These are phyloP conservation scores for Chrysopogon serrulatus DNA, from an alignment of 176 grass and related monocot genomes.

Conservation along the genomic window DNA sequence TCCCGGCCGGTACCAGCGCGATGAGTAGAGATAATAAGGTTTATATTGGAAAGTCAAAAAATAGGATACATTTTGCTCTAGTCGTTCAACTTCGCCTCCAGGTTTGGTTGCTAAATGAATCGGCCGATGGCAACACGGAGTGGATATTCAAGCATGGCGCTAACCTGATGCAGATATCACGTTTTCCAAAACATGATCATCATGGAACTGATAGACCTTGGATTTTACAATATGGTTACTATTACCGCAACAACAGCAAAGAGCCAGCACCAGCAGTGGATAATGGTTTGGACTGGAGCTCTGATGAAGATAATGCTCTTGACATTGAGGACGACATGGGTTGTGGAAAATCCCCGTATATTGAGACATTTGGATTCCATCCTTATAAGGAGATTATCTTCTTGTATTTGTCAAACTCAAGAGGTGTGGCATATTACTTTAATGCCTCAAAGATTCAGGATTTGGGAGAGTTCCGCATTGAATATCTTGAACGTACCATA, in stretches of 20 bases:
- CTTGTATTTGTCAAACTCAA: neutral
- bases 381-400: neutral
- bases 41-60: neutral
- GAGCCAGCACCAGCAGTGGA: neutral
- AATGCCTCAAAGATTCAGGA: neutral
- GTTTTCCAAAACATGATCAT: neutral
- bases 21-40: fast-evolving
- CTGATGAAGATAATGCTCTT: neutral
- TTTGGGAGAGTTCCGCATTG: neutral
- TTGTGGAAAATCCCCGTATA: neutral
- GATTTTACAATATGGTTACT: neutral
- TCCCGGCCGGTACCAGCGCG: neutral
- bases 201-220: neutral
- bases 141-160: neutral
- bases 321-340: neutral
- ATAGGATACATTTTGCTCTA: neutral
- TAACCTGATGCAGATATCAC: neutral
- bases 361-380: neutral
- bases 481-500: neutral
- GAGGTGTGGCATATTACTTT: neutral
- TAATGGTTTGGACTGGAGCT: neutral
- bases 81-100: neutral
- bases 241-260: neutral
- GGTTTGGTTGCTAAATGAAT: neutral
- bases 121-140: neutral